phyloP scores from a whole-genome alignment of 2,329 filamentous ascomycete genomes.

The Lecanicillium sp. region DNA sequence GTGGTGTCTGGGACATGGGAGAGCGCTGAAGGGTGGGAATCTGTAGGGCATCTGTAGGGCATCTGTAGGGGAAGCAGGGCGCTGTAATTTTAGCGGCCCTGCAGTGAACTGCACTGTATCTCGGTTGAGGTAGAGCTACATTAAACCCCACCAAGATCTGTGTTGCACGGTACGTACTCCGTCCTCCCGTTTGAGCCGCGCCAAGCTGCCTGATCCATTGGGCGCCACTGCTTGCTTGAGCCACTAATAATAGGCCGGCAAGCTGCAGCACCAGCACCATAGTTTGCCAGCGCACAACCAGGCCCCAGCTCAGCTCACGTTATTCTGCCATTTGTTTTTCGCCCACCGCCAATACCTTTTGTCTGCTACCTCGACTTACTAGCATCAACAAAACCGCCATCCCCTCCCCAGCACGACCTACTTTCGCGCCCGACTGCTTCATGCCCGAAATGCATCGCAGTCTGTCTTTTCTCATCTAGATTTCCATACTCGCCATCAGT shows the following conservation, averaged over 20 bases:
- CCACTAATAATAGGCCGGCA: too few relatives aligned
- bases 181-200: not conserved
- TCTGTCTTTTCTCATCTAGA: constrained; percentile 6
- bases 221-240: too few relatives aligned
- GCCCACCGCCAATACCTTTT: constrained; percentile 24
- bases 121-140: not conserved
- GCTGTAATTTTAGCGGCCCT: too few relatives aligned
- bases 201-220: not conserved
- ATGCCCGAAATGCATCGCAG: constrained; percentile 11
- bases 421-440: constrained; percentile 3
- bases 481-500: constrained; percentile 8
- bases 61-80: not conserved
- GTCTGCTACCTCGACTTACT: constrained; percentile 19
- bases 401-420: not conserved
- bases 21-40: not conserved
- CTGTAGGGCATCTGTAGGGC: not conserved
- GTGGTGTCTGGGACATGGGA: not conserved
- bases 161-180: constrained; percentile 1
- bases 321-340: constrained; percentile 24
- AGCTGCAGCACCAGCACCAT: not conserved
- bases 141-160: constrained; percentile 5
- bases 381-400: constrained; percentile 10
- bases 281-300: not conserved
- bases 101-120: too few relatives aligned
- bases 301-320: too few relatives aligned